These are phyloP conservation scores for Myotisia sp. DNA, from an alignment of 2,329 filamentous ascomycete genomes.

Conservation along the genomic window DNA sequence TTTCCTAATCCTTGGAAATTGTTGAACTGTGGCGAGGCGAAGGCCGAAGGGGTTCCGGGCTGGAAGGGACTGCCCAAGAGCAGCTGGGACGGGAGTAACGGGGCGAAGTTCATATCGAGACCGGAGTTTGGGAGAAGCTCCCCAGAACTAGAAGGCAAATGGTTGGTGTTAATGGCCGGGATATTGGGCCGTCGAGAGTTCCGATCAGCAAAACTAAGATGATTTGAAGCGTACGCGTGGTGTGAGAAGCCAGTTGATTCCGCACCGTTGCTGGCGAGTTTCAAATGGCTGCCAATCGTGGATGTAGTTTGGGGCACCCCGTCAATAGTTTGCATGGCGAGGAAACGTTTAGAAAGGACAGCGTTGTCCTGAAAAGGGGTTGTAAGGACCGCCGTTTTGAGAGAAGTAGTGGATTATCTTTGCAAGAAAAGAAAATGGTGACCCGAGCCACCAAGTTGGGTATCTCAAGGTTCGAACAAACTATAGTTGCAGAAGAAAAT, in stretches of 20 bases:
- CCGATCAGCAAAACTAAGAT: conserved; percentile 67
- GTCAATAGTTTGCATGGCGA: conserved; percentile 78
- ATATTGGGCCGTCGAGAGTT: conserved; percentile 73
- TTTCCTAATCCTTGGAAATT: conserved; percentile 65
- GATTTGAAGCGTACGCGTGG: conserved; percentile 75
- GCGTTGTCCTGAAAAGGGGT: conserved; percentile 66
- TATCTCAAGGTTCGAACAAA: too few relatives aligned
- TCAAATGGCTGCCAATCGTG: conserved; percentile 49
- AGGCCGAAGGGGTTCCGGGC: conserved; percentile 78
- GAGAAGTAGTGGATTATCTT: conserved; percentile 2
- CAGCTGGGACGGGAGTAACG: conserved; percentile 83
- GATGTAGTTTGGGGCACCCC: conserved; percentile 44
- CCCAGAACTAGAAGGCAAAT: conserved; percentile 43
- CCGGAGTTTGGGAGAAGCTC: conserved; percentile 71
- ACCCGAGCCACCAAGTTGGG: too few relatives aligned
- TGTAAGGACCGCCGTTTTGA: conserved; percentile 37
- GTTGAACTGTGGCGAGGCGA: conserved; percentile 83
- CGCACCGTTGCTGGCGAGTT: conserved; percentile 56
- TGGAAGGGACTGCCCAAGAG: conserved; percentile 94
- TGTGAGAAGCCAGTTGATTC: conserved; percentile 84
- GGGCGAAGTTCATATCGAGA: conserved; percentile 97
- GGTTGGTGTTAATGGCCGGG: conserved; percentile 79
- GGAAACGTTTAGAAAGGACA: conserved; percentile 67
- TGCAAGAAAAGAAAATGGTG: too few relatives aligned
- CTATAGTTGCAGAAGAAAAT: too few relatives aligned